These are phyloP conservation scores for Diaporthe helianthi DNA, from an alignment of 2,329 filamentous ascomycete genomes.

Conservation along the genomic window DNA sequence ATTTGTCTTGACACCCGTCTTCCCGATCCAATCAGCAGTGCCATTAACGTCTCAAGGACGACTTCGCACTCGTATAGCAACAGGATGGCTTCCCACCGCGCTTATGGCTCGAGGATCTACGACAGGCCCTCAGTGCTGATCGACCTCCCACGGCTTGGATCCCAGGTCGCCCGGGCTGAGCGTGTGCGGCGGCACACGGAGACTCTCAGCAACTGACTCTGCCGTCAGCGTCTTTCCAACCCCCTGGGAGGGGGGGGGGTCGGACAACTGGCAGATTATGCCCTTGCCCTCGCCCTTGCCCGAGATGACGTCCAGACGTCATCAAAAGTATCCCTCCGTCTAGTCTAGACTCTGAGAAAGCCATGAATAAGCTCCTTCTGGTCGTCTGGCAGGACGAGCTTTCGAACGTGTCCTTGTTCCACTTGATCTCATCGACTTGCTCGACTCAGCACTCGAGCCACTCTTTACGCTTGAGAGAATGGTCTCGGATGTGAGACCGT, in stretches of 20 bases:
- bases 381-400: constrained; percentile 55
- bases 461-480: constrained; percentile 54
- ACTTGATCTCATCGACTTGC: constrained; percentile 51
- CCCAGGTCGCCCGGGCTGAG: constrained; percentile 74
- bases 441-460: constrained; percentile 60
- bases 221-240: constrained; percentile 59
- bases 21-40: not conserved
- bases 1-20: not conserved
- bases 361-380: constrained; percentile 61
- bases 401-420: constrained; percentile 57
- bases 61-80: constrained; percentile 76
- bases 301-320: constrained; percentile 61
- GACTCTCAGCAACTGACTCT: constrained; percentile 57
- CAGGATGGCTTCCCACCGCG: constrained; percentile 75
- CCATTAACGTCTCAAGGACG: constrained; percentile 49
- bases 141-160: constrained; percentile 68
- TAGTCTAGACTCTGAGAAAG: constrained; percentile 57
- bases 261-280: constrained; percentile 57
- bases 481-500: constrained; percentile 51
- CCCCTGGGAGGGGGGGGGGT: constrained; percentile 55
- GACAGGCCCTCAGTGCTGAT: constrained; percentile 70
- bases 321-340: constrained; percentile 51
- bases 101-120: constrained; percentile 75
- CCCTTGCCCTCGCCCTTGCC: constrained; percentile 59
- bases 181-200: constrained; percentile 56